Base-by-base conservation (phyloP, 2,329 filamentous ascomycete genomes). In the Trichoderma atroviride region DNA sequence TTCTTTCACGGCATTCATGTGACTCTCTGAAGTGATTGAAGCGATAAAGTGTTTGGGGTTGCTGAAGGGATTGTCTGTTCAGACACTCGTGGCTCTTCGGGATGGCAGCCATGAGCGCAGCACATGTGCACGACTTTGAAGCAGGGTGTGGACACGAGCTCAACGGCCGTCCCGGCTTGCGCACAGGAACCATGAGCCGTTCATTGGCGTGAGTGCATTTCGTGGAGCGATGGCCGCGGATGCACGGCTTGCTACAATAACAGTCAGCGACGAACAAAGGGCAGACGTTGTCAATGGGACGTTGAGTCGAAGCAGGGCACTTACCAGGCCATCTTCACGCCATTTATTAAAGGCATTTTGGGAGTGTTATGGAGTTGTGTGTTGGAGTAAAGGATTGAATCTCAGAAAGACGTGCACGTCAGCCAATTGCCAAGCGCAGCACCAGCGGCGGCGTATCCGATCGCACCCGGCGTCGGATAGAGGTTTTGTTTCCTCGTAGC, bases 251-350 rank as follows among this genome's bases (percentile, higher is more conserved):
- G 80, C 90, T 92, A 69, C 29, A 31, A 69, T 16, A 29, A 59
- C 13, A 47, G 67, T 69, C 53, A 69, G 67, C 56, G 40, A 22
- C 52, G 29, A 43, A 27, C 9, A 40, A 40, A 33, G 59, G 4
- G 13, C 11, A 53, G 31, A 37, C 10, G 22, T 9, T 31, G 29
- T 29, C 37, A 43, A 37, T 35, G 14, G 33, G 33, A 35, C 14
- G 14, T 6, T 27, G 31, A 24, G 9, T 14, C 24, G 10, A 50
- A 27, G 55, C 1, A 62, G 22, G 9, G 22, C 29, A 83, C 89
- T 75, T 86, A 92, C 90, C 90, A 92, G 77, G 90, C 90, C 85
- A 92, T 91, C 81, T 91, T 91, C 78, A 88, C 84, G 71, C 89
- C 89, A 75, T 91, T 87, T 73, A 92, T 89, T 60, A 89, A 83